Evolutionary conservation across 2,329 filamentous ascomycete genomes (phyloP), one percentile per base, ranked within the genome.

Genomic region (Myriosclerotinia scirpicola): DNA sequence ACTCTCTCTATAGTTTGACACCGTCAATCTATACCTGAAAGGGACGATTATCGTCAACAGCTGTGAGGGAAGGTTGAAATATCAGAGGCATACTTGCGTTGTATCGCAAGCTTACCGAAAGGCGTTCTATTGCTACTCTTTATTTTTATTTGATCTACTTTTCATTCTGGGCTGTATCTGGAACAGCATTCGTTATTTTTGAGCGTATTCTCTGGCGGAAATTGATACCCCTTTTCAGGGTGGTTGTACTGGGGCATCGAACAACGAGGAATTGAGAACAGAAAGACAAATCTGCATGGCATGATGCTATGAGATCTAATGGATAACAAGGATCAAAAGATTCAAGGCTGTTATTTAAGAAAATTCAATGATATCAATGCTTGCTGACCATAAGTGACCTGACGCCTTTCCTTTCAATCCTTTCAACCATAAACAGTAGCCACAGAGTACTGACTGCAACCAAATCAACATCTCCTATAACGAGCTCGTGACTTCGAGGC

Each of bases 361-460:
- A 36, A 50, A 38, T 38, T 26, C 34, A 61, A 50, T 22, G 17
- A 50, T 22, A 50, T 61, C 44, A 61, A 61, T 20, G 58, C 58
- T 38, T 61, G 58, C n/a, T 61, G 1, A 50, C 20, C 8, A 61
- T 22, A 20, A 48, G n/a, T 61, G 58, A 50, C 44, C 58, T 26
- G 34, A 50, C 58, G 34, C 58, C 34, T 61, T 40, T n/a, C 14
- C 30, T 54, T 17, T 22, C 44, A 40, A 26, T 40, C 14, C 30
- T 54, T 17, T 22, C 44, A 40, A 26, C 26, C 34, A 26, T 26
- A 26, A 44, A n/a, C 17, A 34, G 6, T 6, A 38, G 9, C 9
- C 14, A n/a, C 30, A n/a, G 20, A 50, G 44, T 50, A 40, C 44
- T 38, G 34, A 61, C 30, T 20, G 4, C n/a, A 38, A 50, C 44